These are phyloP conservation scores for Eimeria sp. DNA, from an alignment of 169 alveolate species.

Conservation along the genomic window DNA sequence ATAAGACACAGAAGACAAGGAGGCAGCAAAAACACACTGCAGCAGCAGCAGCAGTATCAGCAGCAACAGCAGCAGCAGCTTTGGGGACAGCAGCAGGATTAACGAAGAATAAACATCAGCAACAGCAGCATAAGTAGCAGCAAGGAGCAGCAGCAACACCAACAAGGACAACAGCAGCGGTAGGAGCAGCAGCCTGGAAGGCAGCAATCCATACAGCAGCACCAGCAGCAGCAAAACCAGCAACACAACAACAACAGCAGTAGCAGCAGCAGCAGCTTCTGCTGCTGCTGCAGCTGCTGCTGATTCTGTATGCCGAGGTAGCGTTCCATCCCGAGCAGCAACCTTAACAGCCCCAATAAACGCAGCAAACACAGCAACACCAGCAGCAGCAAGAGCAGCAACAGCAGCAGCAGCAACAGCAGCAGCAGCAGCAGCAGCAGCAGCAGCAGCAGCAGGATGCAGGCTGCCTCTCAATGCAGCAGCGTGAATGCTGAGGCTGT, in stretches of 20 bases:
- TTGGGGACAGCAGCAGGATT: too few relatives aligned
- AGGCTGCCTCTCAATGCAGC: too few relatives aligned
- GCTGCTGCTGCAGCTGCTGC: background rate
- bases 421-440: constrained; percentile 63
- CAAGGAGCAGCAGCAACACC: too few relatives aligned
- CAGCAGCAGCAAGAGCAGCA: constrained; percentile 20
- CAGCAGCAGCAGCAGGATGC: background rate
- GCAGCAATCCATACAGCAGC: background rate
- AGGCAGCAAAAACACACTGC: background rate
- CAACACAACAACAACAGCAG: background rate
- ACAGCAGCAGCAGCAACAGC: constrained; percentile 56
- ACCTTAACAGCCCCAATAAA: background rate
- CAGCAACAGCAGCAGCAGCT: background rate
- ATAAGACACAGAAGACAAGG: too few relatives aligned
- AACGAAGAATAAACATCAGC: too few relatives aligned
- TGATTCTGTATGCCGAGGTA: background rate
- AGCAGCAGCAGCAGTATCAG: background rate
- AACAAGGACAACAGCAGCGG: background rate
- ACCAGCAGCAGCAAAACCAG: background rate
- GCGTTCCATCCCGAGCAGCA: background rate
- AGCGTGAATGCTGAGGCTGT: too few relatives aligned
- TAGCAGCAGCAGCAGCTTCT: background rate
- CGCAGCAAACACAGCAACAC: constrained; percentile 28
- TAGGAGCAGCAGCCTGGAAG: background rate
- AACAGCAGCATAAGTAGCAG: too few relatives aligned